A percentile compares a stretch with the other conserved stretches of the same genome.
phyloP scores from a whole-genome alignment of 2,329 filamentous ascomycete genomes.

The Pestalotiopsis sp. region DNA sequence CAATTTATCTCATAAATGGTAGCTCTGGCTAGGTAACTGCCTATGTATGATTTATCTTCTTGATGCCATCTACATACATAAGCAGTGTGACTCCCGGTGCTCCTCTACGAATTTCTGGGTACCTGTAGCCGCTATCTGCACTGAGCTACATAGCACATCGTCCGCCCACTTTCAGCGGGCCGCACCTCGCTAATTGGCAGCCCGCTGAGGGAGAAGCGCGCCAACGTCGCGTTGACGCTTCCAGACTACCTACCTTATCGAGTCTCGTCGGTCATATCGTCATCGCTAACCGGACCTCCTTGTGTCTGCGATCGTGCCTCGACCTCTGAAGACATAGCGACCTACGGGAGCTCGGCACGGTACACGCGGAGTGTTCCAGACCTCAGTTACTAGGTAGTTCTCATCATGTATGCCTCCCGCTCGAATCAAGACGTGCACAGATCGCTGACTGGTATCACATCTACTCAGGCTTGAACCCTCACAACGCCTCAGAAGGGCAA shows the following conservation, averaged over 20 bases:
- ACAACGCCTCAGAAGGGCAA: slow-evolving; percentile 79
- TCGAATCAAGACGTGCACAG: not conserved
- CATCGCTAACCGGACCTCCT: too few species aligned
- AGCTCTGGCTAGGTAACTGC: too few species aligned
- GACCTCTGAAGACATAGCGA: not conserved
- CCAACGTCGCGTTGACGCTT: not conserved
- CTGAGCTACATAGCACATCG: not conserved
- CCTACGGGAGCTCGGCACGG: too few species aligned
- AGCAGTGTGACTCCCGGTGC: not conserved
- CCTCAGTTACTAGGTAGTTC: not conserved
- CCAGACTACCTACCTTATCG: not conserved
- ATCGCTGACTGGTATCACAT: not conserved
- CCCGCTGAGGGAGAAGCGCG: not conserved
- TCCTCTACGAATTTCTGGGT: too few species aligned
- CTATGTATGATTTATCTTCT: too few species aligned
- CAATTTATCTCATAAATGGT: too few species aligned
- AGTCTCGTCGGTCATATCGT: too few species aligned
- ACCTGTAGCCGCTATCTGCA: not conserved
- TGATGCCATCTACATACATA: too few species aligned
- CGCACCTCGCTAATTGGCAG: not conserved
- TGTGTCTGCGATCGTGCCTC: too few species aligned
- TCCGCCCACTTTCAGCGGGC: not conserved
- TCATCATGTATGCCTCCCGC: not conserved
- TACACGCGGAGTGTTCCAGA: not conserved
- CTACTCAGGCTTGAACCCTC: slow-evolving; percentile 71